Evolutionary conservation across 1,284 basidiomycete species (phyloP), one percentile per base, ranked within the genome.

Genomic region (Limonomyces culmigenus): DNA sequence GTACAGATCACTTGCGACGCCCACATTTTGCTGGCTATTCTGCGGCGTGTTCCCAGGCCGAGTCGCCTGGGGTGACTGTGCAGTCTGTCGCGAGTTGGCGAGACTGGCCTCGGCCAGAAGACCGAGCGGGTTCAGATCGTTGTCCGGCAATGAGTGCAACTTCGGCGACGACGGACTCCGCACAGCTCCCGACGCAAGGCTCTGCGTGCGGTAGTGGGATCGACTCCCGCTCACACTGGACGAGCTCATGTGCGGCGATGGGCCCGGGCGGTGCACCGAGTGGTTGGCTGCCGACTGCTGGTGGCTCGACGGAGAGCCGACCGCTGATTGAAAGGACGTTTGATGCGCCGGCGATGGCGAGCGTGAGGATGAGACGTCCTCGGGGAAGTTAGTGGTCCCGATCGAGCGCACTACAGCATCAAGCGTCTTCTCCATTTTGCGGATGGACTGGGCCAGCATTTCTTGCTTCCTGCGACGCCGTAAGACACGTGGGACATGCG

Each of bases 351-450:
- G n/a, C n/a, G n/a, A n/a, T n/a, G n/a, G n/a, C n/a, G n/a, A n/a
- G n/a, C n/a, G n/a, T n/a, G n/a, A n/a, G n/a, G n/a, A n/a, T n/a
- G n/a, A n/a, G n/a, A n/a, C n/a, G n/a, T n/a, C n/a, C n/a, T n/a
- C n/a, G n/a, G n/a, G n/a, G n/a, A n/a, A n/a, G n/a, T 27, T 8
- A 8, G 87, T 81, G 44, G 87, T 84, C 41, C 80, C 79, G 34
- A 88, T 76, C 12, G 80, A 84, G 34, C 74, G 71, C 19, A 92
- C 62, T 23, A 91, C 83, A 4, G 83, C 87, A 51, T 91, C 85
- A 20, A 96, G 65, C 0, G 89, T 92, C 25, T 75, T 69, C 54
- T 96, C 91, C 84, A 96, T 91, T 53, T 89, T 89, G 39, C 75
- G 71, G 38, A 95, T 60, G n/a, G 85, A 89, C 39, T 78, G 74